These are phyloP conservation scores for Blastobotrys ciferrii DNA, from an alignment of 1,139 yeast genomes.

Conservation along the genomic window DNA sequence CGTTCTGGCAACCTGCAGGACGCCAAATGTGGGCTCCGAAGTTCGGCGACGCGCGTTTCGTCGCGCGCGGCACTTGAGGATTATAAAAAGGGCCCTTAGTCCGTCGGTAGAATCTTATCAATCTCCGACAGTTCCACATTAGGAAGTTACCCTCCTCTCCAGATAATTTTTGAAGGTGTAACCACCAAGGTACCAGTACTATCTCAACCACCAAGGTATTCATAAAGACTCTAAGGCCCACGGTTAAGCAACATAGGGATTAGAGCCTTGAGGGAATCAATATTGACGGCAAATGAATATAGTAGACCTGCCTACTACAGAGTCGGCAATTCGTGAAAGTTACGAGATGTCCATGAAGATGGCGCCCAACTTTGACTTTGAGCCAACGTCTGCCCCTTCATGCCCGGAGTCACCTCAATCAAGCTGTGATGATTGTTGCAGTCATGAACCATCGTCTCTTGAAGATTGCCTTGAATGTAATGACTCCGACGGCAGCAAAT, in stretches of 20 bases:
- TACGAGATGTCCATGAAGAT: neutral
- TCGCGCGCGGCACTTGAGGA: neutral
- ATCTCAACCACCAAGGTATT: constrained; percentile 7
- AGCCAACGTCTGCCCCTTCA: neutral
- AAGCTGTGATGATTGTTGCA: constrained; percentile 3
- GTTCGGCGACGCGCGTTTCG: constrained; percentile 1
- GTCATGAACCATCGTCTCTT: neutral
- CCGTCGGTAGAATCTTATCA: constrained; percentile 5
- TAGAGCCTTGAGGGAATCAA: neutral
- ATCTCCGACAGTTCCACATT: constrained; percentile 8
- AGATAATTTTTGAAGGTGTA: too few species aligned
- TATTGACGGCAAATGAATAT: neutral
- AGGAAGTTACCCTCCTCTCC: neutral
- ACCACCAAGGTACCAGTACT: constrained; percentile 1
- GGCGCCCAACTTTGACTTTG: neutral
- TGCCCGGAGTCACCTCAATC: neutral
- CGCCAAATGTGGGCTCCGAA: constrained; percentile 1
- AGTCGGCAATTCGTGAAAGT: constrained; percentile 8
- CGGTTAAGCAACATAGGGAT: neutral
- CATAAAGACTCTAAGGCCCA: neutral
- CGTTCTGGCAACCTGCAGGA: too few species aligned
- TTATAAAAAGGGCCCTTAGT: constrained; percentile 1
- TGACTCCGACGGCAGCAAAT: constrained; percentile 4
- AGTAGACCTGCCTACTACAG: constrained; percentile 4
- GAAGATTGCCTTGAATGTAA: constrained; percentile 10